Conservation (phyloP, 169 alveolate species). For the Neospora caninum region DNA sequence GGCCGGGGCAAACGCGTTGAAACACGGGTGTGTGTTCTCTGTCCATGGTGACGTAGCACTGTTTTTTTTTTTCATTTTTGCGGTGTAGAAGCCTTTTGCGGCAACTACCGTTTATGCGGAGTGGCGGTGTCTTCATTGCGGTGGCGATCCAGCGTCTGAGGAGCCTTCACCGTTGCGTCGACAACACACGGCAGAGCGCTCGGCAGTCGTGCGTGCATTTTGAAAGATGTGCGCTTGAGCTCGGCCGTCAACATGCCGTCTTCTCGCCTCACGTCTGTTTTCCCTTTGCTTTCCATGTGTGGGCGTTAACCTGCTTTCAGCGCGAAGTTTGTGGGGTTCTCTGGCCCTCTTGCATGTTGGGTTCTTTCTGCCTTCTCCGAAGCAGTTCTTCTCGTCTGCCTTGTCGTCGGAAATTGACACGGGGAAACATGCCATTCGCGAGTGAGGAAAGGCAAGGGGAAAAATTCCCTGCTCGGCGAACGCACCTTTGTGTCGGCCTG, state of each 20-base stretch:
- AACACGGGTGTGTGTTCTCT: no score
- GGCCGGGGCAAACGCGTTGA: no score
- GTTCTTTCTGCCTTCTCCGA: conserved; percentile 45
- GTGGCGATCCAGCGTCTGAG: no score
- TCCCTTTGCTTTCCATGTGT: neutral
- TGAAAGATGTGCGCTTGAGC: no score
- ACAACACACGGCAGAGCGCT: neutral
- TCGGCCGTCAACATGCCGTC: neutral
- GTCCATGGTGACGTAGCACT: no score
- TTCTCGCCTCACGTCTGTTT: neutral
- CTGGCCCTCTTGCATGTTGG: conserved; percentile 56
- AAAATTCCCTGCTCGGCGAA: no score
- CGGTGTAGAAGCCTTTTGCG: no score
- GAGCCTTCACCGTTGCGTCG: no score
- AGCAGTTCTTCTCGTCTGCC: conserved; percentile 59
- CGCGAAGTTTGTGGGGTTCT: conserved; percentile 55
- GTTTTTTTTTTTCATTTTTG: no score
- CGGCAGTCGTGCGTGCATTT: neutral
- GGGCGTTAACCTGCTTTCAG: conserved; percentile 3
- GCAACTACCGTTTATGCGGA: no score
- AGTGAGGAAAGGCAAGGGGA: neutral
- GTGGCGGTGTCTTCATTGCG: no score
- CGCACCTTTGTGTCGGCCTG: no score
- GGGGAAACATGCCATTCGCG: neutral
- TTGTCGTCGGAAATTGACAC: neutral